These are phyloP conservation scores for Fusarium nisikadoi DNA, from an alignment of 2,329 filamentous ascomycete genomes.

Conservation along the genomic window DNA sequence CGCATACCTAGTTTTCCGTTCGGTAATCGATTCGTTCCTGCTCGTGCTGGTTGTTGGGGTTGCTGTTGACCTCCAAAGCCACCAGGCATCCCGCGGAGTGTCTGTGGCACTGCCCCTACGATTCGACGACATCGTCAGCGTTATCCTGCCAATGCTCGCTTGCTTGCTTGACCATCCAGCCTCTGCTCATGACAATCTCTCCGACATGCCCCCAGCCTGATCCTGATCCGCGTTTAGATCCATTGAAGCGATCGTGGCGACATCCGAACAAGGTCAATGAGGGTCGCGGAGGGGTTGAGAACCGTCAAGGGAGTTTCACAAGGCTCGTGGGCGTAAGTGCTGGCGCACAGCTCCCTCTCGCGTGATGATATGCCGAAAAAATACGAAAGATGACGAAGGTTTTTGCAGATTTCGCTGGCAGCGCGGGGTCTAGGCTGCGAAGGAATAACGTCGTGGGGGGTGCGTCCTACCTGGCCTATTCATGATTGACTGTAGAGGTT, in stretches of 20 bases:
- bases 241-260: constrained; percentile 31
- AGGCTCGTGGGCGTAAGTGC: constrained; percentile 21
- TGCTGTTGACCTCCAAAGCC: constrained; percentile 70
- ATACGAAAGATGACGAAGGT: constrained; percentile 23
- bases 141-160: constrained; percentile 33
- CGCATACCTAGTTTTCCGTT: constrained; percentile 71
- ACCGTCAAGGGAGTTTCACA: constrained; percentile 21
- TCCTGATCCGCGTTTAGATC: constrained; percentile 13
- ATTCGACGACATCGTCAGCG: constrained; percentile 45
- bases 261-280: constrained; percentile 22
- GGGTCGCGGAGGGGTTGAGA: constrained; percentile 31
- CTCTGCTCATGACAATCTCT: constrained; percentile 6
- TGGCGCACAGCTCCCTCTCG: constrained; percentile 26
- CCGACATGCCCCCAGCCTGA: neutral
- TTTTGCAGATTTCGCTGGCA: constrained; percentile 40
- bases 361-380: constrained; percentile 19
- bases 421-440: constrained; percentile 42
- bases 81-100: constrained; percentile 69
- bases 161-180: constrained; percentile 17
- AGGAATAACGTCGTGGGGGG: constrained; percentile 42
- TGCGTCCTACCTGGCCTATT: constrained; percentile 68
- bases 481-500: constrained; percentile 58
- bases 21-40: constrained; percentile 68
- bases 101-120: constrained; percentile 69
- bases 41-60: constrained; percentile 63